These are phyloP conservation scores for Amaranthus tricolor DNA, from an alignment of 179 eudicot genomes.

Conservation along the genomic window DNA sequence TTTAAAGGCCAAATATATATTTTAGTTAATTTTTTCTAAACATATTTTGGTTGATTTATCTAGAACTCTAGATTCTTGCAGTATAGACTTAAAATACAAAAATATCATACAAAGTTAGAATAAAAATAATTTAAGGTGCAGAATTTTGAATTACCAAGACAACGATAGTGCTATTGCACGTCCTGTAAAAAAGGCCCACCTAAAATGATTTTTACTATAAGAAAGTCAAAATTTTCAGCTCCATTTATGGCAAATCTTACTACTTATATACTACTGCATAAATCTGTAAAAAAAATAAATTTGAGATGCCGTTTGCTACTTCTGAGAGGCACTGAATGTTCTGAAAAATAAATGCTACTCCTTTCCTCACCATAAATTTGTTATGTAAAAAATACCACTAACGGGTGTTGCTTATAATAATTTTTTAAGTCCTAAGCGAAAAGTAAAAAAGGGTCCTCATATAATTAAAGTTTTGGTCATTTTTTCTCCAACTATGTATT, in stretches of 20 bases:
- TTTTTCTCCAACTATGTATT: no score
- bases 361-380: no score
- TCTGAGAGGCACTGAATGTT: constrained; percentile 10
- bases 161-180: constrained; percentile 24
- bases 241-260: constrained; percentile 17
- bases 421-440: no score
- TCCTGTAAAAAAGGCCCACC: neutral
- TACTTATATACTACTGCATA: no score
- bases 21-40: no score
- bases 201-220: neutral
- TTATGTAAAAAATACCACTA: no score
- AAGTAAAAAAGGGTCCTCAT: no score
- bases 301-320: neutral
- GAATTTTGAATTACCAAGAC: constrained; percentile 9
- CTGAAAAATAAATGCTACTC: neutral
- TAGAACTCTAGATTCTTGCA: no score
- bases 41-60: no score
- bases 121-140: neutral
- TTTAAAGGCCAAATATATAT: no score
- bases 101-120: constrained; percentile 5
- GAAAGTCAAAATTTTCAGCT: constrained; percentile 25
- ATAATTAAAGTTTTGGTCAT: no score
- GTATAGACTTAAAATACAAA: constrained; percentile 13
- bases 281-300: neutral
- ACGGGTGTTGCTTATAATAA: no score